Evolutionary conservation across 2,329 filamentous ascomycete species (phyloP).

Genomic region (Chaetomium globosum): DNA sequence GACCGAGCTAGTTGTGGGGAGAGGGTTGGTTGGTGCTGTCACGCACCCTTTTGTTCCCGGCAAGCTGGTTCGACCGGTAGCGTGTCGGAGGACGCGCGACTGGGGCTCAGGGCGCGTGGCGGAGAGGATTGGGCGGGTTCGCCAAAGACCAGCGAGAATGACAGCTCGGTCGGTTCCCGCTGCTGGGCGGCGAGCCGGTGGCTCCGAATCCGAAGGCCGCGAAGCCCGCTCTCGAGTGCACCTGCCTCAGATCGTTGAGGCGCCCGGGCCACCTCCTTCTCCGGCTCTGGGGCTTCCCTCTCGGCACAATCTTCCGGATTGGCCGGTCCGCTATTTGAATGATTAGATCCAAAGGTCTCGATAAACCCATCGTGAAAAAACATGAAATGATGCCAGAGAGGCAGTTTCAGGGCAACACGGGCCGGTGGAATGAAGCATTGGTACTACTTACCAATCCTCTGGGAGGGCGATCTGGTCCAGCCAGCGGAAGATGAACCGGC

Average conservation of each 20-base stretch:
- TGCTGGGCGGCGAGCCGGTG: not conserved
- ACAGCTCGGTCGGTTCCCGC: not conserved
- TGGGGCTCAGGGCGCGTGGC: not conserved
- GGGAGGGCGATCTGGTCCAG: constrained; percentile 14
- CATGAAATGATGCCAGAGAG: not conserved
- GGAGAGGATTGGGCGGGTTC: not conserved
- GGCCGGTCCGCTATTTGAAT: constrained; percentile 13
- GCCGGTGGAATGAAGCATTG: not conserved
- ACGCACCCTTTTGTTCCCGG: not conserved
- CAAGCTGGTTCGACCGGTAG: not conserved
- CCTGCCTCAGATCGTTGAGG: not conserved
- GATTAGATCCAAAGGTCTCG: not conserved
- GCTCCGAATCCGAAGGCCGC: not conserved
- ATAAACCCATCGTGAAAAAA: not conserved
- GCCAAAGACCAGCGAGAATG: not conserved
- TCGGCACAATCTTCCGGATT: not conserved
- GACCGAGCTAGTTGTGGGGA: constrained; percentile 12
- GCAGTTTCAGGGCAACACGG: not conserved
- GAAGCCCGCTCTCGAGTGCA: not conserved
- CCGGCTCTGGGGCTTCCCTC: not conserved
- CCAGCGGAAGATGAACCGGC: constrained; percentile 16
- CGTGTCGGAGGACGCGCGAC: not conserved
- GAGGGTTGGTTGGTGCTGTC: not conserved
- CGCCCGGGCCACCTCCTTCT: not conserved
- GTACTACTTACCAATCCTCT: constrained; percentile 20